Conservation (phyloP, 768 basidiomycete species). For the Mycena polygramma region DNA sequence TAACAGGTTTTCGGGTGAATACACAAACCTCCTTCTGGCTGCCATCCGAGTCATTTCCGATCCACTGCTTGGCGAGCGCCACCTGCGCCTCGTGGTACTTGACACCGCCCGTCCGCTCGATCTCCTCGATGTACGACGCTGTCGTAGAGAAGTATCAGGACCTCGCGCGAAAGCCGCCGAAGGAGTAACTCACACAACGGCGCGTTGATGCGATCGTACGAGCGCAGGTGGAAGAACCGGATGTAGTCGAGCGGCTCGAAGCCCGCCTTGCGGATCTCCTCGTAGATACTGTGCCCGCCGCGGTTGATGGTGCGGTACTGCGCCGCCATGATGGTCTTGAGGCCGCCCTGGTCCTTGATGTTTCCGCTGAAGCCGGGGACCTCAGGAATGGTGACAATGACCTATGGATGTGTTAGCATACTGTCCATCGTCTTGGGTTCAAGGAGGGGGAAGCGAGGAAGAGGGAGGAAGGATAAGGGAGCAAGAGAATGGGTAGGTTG, state of each 20-base stretch:
- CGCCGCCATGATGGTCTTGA: constrained; percentile 90
- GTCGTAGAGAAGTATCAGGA: neutral
- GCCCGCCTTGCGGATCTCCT: constrained; percentile 81
- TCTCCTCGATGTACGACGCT: constrained; percentile 68
- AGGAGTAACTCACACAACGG: constrained; percentile 64
- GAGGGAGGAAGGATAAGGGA: too few species aligned
- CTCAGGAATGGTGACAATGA: constrained; percentile 90
- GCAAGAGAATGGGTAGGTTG: too few species aligned
- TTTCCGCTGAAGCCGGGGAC: constrained; percentile 91
- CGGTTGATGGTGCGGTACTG: constrained; percentile 92
- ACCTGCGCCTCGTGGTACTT: constrained; percentile 89
- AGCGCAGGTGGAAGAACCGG: constrained; percentile 91
- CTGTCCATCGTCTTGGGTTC: neutral
- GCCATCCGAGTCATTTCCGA: constrained; percentile 61
- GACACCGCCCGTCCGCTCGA: constrained; percentile 83
- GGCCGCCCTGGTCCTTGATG: constrained; percentile 71
- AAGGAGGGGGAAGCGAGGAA: too few species aligned
- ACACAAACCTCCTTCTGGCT: constrained; percentile 53
- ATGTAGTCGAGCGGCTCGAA: constrained; percentile 82
- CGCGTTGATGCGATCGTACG: constrained; percentile 92
- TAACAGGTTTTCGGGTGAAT: too few species aligned
- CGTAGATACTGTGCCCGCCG: constrained; percentile 89
- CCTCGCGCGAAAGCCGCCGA: neutral
- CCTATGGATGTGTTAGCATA: constrained; percentile 55
- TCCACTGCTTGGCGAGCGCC: constrained; percentile 84